Base-by-base conservation (phyloP, 192 early-diverging fungal genomes). In the Mortierella alpina region DNA sequence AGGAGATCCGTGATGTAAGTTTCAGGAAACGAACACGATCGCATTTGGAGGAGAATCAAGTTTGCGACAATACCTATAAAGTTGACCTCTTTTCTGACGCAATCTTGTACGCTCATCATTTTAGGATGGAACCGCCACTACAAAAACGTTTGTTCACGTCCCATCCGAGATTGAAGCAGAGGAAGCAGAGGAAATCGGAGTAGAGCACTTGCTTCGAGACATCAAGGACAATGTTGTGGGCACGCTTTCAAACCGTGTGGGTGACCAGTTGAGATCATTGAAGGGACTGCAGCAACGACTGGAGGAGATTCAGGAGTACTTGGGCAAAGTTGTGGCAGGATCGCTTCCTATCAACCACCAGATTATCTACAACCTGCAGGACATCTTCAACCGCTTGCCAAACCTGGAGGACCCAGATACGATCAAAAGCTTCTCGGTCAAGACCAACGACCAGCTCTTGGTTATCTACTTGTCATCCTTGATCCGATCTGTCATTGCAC, bases 181-280 rank as follows among this genome's bases (percentile, higher is more conserved):
- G 82, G 98, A 99, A 84, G 95, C 97, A n/a, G 98, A 99, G 87
- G 98, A 99, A 80, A 99, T 99, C 83, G 98, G 98, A 45, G 98
- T 99, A 1, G 98, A 99, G 80, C 98, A 99, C 69, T 86, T 99
- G 76, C 87, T 99, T 62, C 91, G 98, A 66, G 98, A 99, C 77
- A 97, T 99, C 81, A 99, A 98, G 83, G 98, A 99, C 84, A 97
- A 92, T 62, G 90, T 95, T n/a, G 92, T 95, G 39, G 97, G 98
- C 3, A 96, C 96, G 18, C 85, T 99, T 48, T 96, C 96, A 0
- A 97, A 94, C n/a, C 92, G 96, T 23, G 91, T 99, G 63, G 92
- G 91, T 6, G 91, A 96, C 74, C 97, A 99, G 86, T 85, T 98
- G 66, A 91, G 94, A 31, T 98, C 96, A 11, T 82, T 99, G 73